phyloP scores from a whole-genome alignment of 805 yeast genomes.

The Starmerella cellae region DNA sequence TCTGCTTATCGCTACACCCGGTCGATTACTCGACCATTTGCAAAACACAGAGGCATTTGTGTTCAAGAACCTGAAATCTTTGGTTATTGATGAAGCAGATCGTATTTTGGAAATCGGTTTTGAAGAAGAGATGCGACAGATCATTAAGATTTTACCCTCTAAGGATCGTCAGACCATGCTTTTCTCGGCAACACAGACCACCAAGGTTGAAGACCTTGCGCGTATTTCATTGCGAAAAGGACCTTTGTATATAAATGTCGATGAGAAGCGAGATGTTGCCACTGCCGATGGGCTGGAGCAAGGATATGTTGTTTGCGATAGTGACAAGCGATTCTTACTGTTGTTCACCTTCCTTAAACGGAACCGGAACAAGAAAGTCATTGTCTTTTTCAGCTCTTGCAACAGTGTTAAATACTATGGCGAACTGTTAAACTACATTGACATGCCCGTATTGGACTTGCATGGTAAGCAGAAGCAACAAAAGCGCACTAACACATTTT shows the following conservation, averaged over 20 bases:
- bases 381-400: conserved; percentile 92
- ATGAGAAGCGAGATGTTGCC: conserved; percentile 63
- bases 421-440: conserved; percentile 88
- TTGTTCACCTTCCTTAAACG: conserved; percentile 87
- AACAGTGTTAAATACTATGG: conserved; percentile 94
- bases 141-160: conserved; percentile 80
- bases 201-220: conserved; percentile 96
- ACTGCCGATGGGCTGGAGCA: conserved; percentile 97
- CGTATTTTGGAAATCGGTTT: conserved; percentile 94
- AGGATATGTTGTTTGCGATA: conserved; percentile 95
- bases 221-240: conserved; percentile 90
- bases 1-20: conserved; percentile 90
- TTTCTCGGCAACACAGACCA: conserved; percentile 98
- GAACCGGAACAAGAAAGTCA: conserved; percentile 71
- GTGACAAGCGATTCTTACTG: conserved; percentile 82
- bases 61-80: conserved; percentile 85
- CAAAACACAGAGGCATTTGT: conserved; percentile 91
- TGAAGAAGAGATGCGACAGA: conserved; percentile 97
- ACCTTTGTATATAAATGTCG: conserved; percentile 87
- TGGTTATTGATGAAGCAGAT: conserved; percentile 96
- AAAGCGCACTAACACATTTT: conserved; percentile 94
- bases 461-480: conserved; percentile 99
- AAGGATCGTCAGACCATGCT: conserved; percentile 93
- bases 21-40: conserved; percentile 88
- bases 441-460: conserved; percentile 86